Evolutionary conservation across 2,329 filamentous ascomycete genomes (phyloP).

Genomic region (Aureobasidium mangrovei): DNA sequence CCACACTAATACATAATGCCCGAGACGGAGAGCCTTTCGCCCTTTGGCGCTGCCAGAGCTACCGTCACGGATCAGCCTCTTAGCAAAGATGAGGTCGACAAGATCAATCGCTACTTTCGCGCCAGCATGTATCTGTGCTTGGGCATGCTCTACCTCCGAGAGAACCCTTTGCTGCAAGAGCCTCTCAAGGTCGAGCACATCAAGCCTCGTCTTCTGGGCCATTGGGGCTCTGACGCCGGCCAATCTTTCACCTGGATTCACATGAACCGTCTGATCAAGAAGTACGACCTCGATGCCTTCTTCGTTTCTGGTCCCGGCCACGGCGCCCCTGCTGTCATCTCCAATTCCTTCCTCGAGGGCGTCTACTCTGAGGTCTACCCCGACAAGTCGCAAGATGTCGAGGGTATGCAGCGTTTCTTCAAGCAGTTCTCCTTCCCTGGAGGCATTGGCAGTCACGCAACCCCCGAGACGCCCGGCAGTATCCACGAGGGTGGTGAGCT

Average conservation of each 20-base stretch:
- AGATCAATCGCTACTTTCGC: slow-evolving; percentile 65
- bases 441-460: slow-evolving; percentile 68
- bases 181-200: slow-evolving; percentile 61
- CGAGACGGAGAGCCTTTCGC: slow-evolving; percentile 8
- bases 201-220: slow-evolving; percentile 65
- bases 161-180: slow-evolving; percentile 63
- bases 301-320: slow-evolving; percentile 72
- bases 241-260: slow-evolving; percentile 77
- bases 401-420: slow-evolving; percentile 68
- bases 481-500: slow-evolving; percentile 74
- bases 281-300: slow-evolving; percentile 63
- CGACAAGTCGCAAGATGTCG: slow-evolving; percentile 58
- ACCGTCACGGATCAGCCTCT: slow-evolving; percentile 44
- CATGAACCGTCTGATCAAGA: slow-evolving; percentile 74
- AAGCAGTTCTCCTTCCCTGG: slow-evolving; percentile 77
- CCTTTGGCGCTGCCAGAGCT: slow-evolving; percentile 17
- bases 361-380: slow-evolving; percentile 71
- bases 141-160: slow-evolving; percentile 70
- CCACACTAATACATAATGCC: neutral
- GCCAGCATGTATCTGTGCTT: slow-evolving; percentile 66
- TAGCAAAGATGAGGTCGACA: slow-evolving; percentile 55
- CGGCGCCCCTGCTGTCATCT: slow-evolving; percentile 66
- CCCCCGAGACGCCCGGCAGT: slow-evolving; percentile 67
- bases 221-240: slow-evolving; percentile 73
- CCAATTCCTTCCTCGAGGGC: slow-evolving; percentile 69